Percentiles rank a stretch among this genome's conserved stretches.
These are phyloP conservation scores for Mycena floridula DNA, from an alignment of 768 basidiomycete genomes.

Conservation along the genomic window DNA sequence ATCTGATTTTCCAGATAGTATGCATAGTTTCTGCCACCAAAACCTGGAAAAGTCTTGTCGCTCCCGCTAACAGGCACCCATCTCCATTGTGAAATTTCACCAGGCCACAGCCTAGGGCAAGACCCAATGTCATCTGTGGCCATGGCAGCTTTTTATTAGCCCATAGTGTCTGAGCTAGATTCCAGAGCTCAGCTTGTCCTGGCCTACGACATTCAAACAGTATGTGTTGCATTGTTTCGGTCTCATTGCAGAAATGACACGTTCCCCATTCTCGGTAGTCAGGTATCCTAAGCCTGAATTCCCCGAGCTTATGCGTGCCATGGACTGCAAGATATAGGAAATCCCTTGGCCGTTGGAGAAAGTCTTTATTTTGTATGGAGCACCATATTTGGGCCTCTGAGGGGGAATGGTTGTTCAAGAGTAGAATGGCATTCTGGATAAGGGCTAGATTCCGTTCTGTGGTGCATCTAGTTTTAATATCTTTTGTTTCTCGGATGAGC, in stretches of 20 bases:
- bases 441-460: too few relatives aligned
- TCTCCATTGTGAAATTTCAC: constrained; percentile 1
- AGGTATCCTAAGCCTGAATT: neutral
- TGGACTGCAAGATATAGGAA: neutral
- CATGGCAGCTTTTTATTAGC: constrained; percentile 4
- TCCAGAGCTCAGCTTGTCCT: constrained; percentile 19
- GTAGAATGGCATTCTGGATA: too few relatives aligned
- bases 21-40: constrained; percentile 21
- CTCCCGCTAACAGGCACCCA: constrained; percentile 3
- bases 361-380: too few relatives aligned
- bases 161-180: constrained; percentile 12
- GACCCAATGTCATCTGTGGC: constrained; percentile 11
- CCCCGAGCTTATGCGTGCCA: neutral
- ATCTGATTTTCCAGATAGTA: constrained; percentile 23
- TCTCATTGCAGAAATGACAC: constrained; percentile 11
- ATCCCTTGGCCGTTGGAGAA: too few relatives aligned
- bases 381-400: too few relatives aligned
- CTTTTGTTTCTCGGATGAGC: too few relatives aligned
- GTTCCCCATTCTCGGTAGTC: constrained; percentile 12
- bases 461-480: too few relatives aligned
- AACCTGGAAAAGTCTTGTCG: constrained; percentile 15
- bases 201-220: constrained; percentile 16
- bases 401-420: too few relatives aligned
- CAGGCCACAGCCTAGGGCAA: constrained; percentile 13
- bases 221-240: constrained; percentile 25